Evolutionary conservation across 192 early-diverging fungal species (phyloP).

Genomic region (Coemansia sp.): DNA sequence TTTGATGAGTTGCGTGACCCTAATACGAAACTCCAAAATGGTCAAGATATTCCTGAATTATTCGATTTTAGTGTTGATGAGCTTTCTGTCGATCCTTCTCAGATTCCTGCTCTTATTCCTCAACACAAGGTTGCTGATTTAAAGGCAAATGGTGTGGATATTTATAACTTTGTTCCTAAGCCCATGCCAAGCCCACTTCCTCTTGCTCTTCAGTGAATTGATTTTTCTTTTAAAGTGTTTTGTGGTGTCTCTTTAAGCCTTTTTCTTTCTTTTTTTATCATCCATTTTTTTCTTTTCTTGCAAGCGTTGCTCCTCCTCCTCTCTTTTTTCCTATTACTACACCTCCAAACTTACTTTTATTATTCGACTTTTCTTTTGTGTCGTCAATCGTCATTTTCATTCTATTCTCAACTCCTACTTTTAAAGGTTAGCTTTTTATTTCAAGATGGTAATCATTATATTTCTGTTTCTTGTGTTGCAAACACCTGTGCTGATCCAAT

Average conservation of each 20-base stretch:
- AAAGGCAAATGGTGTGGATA: conserved; percentile 38
- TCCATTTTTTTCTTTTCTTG: conserved; percentile 3
- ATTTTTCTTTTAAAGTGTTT: background rate
- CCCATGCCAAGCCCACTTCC: conserved; percentile 46
- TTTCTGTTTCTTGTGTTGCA: conserved; percentile 3
- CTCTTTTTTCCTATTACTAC: conserved; percentile 12
- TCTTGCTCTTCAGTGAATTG: conserved; percentile 43
- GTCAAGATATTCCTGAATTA: conserved; percentile 78
- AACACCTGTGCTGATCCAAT: conserved; percentile 64
- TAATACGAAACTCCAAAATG: conserved; percentile 78
- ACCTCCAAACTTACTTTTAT: background rate
- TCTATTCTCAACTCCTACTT: background rate
- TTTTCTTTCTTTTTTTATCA: background rate
- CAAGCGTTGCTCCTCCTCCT: background rate
- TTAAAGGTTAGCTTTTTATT: no score
- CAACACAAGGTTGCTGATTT: conserved; percentile 57
- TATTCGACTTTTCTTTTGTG: conserved; percentile 2
- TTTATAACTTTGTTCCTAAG: conserved; percentile 48
- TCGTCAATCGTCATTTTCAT: conserved; percentile 11
- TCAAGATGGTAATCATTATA: background rate
- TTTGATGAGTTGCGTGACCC: conserved; percentile 95
- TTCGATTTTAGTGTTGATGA: conserved; percentile 90
- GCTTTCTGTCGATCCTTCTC: conserved; percentile 82
- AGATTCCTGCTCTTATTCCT: conserved; percentile 79
- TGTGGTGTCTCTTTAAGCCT: background rate